Conservation (phyloP, 2,329 filamentous ascomycete genomes). For the Calonectria hawksworthii region DNA sequence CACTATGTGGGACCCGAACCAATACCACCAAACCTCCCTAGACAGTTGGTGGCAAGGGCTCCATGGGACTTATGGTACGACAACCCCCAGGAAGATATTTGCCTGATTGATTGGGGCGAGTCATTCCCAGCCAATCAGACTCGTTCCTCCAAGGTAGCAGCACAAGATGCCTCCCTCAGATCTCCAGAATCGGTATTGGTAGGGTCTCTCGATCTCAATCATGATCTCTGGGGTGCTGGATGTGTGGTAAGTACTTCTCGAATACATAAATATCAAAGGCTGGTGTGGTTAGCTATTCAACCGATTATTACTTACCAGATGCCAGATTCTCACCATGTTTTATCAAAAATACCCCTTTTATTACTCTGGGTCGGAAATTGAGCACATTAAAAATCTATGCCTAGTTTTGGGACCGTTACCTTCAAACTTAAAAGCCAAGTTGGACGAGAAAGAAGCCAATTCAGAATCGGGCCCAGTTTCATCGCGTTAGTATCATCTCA, state of each 20-base stretch:
- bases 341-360: background rate
- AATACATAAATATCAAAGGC: background rate
- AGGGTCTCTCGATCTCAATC: constrained; percentile 3
- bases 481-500: background rate
- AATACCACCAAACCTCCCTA: background rate
- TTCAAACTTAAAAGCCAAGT: background rate
- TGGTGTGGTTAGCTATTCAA: background rate
- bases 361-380: background rate
- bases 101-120: constrained; percentile 28
- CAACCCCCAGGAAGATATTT: constrained; percentile 11
- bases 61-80: background rate
- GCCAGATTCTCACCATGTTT: background rate
- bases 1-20: background rate
- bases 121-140: constrained; percentile 9
- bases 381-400: background rate
- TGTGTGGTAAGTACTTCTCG: constrained; percentile 10
- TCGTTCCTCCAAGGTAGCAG: background rate
- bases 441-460: background rate
- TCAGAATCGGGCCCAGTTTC: background rate
- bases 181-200: constrained; percentile 27
- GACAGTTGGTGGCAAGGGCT: background rate
- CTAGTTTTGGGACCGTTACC: background rate
- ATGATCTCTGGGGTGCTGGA: constrained; percentile 13
- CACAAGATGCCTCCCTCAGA: background rate
- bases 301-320: background rate